These are phyloP conservation scores for Modicella reniformis DNA, from an alignment of 371 early-diverging fungal genomes.

Conservation along the genomic window DNA sequence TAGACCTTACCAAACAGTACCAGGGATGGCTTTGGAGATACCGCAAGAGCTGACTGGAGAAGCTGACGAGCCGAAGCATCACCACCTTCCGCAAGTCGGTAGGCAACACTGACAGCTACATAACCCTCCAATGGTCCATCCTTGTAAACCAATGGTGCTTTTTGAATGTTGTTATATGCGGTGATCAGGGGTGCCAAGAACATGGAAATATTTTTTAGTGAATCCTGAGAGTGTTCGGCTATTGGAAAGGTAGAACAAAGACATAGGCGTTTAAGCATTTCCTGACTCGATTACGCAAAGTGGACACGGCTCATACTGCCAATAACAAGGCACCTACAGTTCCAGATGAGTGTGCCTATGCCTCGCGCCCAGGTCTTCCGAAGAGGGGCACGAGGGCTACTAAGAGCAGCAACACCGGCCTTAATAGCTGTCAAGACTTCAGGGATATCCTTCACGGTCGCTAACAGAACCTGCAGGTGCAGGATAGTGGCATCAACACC, in stretches of 20 bases:
- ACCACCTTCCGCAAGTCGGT: conserved; percentile 34
- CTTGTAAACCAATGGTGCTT: conserved; percentile 70
- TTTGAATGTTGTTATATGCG: conserved; percentile 70
- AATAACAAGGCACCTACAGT: conserved; percentile 34
- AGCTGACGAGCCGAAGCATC: conserved; percentile 42
- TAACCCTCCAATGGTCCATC: conserved; percentile 82
- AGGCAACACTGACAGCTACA: conserved; percentile 62
- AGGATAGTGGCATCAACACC: conserved; percentile 71
- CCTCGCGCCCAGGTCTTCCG: conserved; percentile 70
- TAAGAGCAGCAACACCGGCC: conserved; percentile 65
- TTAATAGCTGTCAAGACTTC: conserved; percentile 59
- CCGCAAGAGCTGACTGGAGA: conserved; percentile 47
- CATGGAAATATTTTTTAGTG: conserved; percentile 46
- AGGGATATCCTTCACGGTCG: conserved; percentile 59
- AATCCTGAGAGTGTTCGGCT: conserved; percentile 35
- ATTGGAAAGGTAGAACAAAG: conserved; percentile 6
- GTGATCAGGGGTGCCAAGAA: conserved; percentile 65
- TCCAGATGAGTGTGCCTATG: conserved; percentile 62
- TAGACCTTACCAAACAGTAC: conserved; percentile 85
- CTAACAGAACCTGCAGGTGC: conserved; percentile 69
- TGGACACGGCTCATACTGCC: background rate
- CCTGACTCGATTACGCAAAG: background rate
- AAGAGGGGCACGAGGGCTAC: conserved; percentile 64
- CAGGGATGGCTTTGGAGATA: conserved; percentile 73
- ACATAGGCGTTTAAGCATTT: background rate